Conservation (phyloP, 208 protist species). For the Vickermania ingenoplastis region DNA sequence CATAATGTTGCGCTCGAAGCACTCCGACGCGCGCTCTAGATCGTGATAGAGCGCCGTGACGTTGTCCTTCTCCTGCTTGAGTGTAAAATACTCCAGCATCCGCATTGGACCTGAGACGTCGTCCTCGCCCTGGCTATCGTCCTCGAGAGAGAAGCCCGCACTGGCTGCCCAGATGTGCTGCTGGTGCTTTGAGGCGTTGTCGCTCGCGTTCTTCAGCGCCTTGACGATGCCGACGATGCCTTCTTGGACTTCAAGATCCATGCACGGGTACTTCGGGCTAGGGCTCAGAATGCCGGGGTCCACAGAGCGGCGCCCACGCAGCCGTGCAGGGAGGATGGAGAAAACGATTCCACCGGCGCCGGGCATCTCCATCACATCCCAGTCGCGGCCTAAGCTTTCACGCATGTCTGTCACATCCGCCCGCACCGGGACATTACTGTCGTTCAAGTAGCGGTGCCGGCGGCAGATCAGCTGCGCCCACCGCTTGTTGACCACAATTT, state of each 20-base stretch:
- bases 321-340: conserved; percentile 47
- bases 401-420: conserved; percentile 16
- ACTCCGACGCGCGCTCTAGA: conserved; percentile 21
- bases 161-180: background rate
- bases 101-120: conserved; percentile 19
- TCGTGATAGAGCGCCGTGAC: conserved; percentile 34
- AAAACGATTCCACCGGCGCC: conserved; percentile 22
- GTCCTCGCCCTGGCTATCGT: background rate
- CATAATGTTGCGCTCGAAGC: conserved; percentile 58
- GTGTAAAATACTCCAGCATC: conserved; percentile 40
- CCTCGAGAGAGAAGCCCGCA: conserved; percentile 1
- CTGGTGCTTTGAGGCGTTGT: background rate
- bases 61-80: conserved; percentile 44
- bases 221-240: conserved; percentile 11
- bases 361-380: conserved; percentile 40
- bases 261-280: conserved; percentile 40
- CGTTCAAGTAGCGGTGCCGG: conserved; percentile 23
- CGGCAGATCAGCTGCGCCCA: conserved; percentile 39
- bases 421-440: background rate
- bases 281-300: conserved; percentile 30
- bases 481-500: conserved; percentile 66
- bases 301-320: conserved; percentile 57
- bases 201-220: conserved; percentile 5
- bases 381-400: conserved; percentile 30
- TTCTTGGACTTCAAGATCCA: conserved; percentile 20